Evolutionary conservation across 192 early-diverging fungal species (phyloP).

Genomic region (Gigaspora rosea): DNA sequence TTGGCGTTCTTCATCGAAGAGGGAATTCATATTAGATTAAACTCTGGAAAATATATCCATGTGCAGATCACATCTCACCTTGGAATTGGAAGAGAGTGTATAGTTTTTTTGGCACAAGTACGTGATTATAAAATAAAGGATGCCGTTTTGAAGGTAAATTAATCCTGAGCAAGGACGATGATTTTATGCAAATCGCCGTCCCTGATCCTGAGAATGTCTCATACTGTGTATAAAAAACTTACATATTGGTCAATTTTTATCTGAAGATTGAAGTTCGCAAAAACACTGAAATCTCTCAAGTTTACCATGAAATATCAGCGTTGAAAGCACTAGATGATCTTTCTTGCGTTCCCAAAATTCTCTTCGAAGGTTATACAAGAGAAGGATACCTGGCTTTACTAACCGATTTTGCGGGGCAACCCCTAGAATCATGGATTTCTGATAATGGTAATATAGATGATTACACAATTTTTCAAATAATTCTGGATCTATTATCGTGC

Average conservation of each 20-base stretch:
- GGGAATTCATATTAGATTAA: constrained; percentile 17
- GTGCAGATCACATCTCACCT: constrained; percentile 26
- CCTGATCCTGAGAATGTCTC: neutral
- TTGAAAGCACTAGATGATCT: neutral
- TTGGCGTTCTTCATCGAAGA: constrained; percentile 29
- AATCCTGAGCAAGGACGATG: neutral
- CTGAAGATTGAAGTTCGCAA: constrained; percentile 20
- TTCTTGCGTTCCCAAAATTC: constrained; percentile 6
- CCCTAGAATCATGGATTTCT: constrained; percentile 7
- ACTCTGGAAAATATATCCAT: constrained; percentile 28
- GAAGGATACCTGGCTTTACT: neutral
- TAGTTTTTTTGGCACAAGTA: constrained; percentile 31
- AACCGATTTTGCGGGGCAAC: constrained; percentile 5
- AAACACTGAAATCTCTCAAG: neutral
- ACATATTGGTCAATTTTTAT: constrained; percentile 27
- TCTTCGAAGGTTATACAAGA: constrained; percentile 6
- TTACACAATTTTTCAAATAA: constrained; percentile 6
- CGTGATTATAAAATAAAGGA: constrained; percentile 30
- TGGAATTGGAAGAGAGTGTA: constrained; percentile 15
- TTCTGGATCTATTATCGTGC: neutral
- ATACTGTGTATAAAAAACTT: constrained; percentile 24
- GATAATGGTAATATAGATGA: constrained; percentile 21
- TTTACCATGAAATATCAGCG: constrained; percentile 7
- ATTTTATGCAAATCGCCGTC: no score
- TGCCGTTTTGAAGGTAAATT: constrained; percentile 32